Conservation (phyloP, 768 basidiomycete species). For the Phylloporus arenicola region DNA sequence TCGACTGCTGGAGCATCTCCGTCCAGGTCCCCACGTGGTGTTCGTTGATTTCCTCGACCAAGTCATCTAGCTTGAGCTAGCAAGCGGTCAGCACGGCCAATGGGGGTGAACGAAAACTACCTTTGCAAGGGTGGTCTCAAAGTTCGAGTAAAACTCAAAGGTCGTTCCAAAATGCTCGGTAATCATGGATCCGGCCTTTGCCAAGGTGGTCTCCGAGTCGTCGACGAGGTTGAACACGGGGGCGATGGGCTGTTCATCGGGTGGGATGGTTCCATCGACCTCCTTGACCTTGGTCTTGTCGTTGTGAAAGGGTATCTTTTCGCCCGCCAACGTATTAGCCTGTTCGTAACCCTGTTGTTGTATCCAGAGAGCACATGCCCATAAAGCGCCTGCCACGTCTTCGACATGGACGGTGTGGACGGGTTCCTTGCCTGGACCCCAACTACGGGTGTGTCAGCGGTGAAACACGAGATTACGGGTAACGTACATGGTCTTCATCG, state of each 20-base stretch:
- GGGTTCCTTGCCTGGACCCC: conserved; percentile 73
- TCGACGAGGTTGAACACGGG: conserved; percentile 86
- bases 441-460: conserved; percentile 39
- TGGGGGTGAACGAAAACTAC: conserved; percentile 30
- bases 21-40: conserved; percentile 80
- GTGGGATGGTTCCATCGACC: conserved; percentile 55
- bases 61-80: conserved; percentile 62
- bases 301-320: conserved; percentile 38
- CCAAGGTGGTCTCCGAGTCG: conserved; percentile 64
- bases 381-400: conserved; percentile 73
- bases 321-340: conserved; percentile 52
- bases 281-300: conserved; percentile 64
- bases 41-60: conserved; percentile 81
- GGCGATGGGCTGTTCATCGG: conserved; percentile 54
- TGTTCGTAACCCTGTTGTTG: conserved; percentile 53
- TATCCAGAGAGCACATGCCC: conserved; percentile 79
- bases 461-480: neutral
- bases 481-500: conserved; percentile 78
- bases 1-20: conserved; percentile 67
- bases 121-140: conserved; percentile 64
- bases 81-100: neutral
- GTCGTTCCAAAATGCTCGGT: conserved; percentile 73
- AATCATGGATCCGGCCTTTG: conserved; percentile 59
- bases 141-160: conserved; percentile 72
- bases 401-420: conserved; percentile 73